Percentiles rank a stretch among this genome's conserved stretches.
Evolutionary conservation across 495 filamentous ascomycete species (phyloP).

Genomic region (Lepraria neglecta): DNA sequence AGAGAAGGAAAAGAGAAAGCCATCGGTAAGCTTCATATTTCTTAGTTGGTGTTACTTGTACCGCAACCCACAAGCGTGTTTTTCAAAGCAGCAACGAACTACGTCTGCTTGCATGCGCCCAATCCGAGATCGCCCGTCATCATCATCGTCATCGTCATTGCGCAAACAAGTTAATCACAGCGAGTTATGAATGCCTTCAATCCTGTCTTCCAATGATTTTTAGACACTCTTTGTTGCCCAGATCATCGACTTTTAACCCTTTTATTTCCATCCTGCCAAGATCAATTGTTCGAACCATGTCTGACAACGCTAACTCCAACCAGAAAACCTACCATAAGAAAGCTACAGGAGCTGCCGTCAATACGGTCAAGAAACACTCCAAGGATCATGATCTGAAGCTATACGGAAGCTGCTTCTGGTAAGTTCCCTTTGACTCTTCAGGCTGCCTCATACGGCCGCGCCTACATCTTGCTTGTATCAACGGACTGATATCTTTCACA

Average conservation of each 20-base stretch:
- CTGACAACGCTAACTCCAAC: slow-evolving; percentile 34
- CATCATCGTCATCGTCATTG: too few species aligned
- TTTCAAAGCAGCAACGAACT: slow-evolving; percentile 24
- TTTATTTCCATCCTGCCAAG: not conserved
- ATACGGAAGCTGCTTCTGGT: slow-evolving; percentile 91
- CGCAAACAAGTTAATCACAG: not conserved
- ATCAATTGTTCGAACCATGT: slow-evolving; percentile 32
- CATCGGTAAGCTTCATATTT: slow-evolving; percentile 50
- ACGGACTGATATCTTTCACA: slow-evolving; percentile 30
- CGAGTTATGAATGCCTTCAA: not conserved
- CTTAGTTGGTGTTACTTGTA: slow-evolving; percentile 10
- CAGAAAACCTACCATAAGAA: slow-evolving; percentile 81
- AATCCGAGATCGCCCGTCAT: not conserved
- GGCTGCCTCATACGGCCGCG: not conserved
- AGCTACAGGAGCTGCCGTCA: slow-evolving; percentile 67
- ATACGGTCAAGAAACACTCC: slow-evolving; percentile 65
- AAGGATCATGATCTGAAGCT: slow-evolving; percentile 70
- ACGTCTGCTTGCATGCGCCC: slow-evolving; percentile 9
- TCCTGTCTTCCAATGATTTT: too few species aligned
- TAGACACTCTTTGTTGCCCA: not conserved
- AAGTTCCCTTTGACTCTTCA: slow-evolving; percentile 30
- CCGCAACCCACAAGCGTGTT: slow-evolving; percentile 1
- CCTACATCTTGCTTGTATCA: too few species aligned
- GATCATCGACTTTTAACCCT: not conserved
- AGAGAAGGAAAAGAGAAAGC: slow-evolving; percentile 62